These are phyloP conservation scores for Fusarium sp. DNA, from an alignment of 2,329 filamentous ascomycete species.

Conservation along the genomic window DNA sequence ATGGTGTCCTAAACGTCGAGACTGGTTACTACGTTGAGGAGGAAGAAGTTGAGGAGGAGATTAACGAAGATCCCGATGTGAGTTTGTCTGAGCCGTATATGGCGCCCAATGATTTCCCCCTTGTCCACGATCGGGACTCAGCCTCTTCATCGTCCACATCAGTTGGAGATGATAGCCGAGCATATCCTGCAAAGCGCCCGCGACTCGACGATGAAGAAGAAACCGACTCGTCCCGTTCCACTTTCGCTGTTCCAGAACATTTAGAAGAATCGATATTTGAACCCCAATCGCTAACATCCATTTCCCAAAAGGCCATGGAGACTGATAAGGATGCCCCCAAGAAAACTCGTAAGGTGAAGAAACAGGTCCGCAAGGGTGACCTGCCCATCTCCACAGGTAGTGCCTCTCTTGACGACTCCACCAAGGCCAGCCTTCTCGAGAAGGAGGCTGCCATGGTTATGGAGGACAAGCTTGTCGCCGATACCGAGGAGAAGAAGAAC, in stretches of 20 bases:
- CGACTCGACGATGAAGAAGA: conserved; percentile 19
- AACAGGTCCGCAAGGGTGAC: conserved; percentile 98
- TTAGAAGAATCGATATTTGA: conserved; percentile 7
- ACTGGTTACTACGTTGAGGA: conserved; percentile 98
- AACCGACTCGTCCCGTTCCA: background rate
- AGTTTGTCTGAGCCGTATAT: conserved; percentile 52
- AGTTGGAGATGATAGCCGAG: conserved; percentile 27
- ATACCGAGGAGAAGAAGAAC: conserved; percentile 99
- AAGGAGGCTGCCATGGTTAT: conserved; percentile 91
- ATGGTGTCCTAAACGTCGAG: conserved; percentile 96
- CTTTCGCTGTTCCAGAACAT: conserved; percentile 3
- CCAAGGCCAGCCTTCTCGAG: conserved; percentile 77
- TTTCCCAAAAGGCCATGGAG: conserved; percentile 76
- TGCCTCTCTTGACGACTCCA: conserved; percentile 75
- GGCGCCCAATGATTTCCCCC: background rate
- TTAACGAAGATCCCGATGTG: conserved; percentile 81
- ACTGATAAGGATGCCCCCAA: conserved; percentile 78
- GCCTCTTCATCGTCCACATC: conserved; percentile 16
- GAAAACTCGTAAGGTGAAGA: conserved; percentile 98
- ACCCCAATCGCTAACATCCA: conserved; percentile 40
- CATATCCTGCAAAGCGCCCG: conserved; percentile 31
- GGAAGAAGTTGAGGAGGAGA: conserved; percentile 93
- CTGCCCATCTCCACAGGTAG: conserved; percentile 87
- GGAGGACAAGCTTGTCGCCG: conserved; percentile 97
- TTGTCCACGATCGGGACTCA: background rate